These are phyloP conservation scores for Staphylotrichum tortipilum DNA, from an alignment of 495 filamentous ascomycete genomes.

Conservation along the genomic window DNA sequence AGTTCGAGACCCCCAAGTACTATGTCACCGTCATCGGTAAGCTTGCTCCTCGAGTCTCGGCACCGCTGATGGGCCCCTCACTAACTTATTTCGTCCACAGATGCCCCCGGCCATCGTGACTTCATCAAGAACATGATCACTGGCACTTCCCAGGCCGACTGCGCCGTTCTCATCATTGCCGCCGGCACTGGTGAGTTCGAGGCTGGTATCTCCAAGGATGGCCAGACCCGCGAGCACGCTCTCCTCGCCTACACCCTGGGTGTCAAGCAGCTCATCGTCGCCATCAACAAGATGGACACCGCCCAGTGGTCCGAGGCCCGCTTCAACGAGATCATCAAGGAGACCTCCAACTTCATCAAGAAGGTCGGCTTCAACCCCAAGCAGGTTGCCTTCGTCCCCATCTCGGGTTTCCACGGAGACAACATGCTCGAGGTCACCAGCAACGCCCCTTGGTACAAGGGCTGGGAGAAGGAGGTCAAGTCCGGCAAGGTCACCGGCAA, in stretches of 20 bases:
- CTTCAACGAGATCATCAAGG: constrained; percentile 99
- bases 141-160: constrained; percentile 99
- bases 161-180: constrained; percentile 99
- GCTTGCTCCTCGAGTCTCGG: constrained; percentile 16
- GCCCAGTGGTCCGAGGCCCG: constrained; percentile 94
- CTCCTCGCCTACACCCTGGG: constrained; percentile 99
- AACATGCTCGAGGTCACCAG: constrained; percentile 92
- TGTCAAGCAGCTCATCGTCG: constrained; percentile 99
- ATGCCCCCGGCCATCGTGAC: constrained; percentile 99
- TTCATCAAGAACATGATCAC: constrained; percentile 99
- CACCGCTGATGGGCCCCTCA: neutral
- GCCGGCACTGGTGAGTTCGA: constrained; percentile 99
- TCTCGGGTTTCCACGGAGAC: constrained; percentile 99
- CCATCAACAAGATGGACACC: constrained; percentile 99
- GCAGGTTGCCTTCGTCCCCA: constrained; percentile 94
- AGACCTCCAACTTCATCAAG: constrained; percentile 99
- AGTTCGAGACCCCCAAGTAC: constrained; percentile 99
- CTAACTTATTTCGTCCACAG: constrained; percentile 34
- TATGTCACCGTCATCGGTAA: constrained; percentile 98
- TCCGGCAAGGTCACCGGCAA: constrained; percentile 79
- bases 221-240: constrained; percentile 99
- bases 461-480: constrained; percentile 99
- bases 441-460: constrained; percentile 99
- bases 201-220: constrained; percentile 99
- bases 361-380: constrained; percentile 99